Percentiles rank a stretch among this genome's conserved stretches.
phyloP scores from a whole-genome alignment of 225 moss, liverwort and hornwort species.

The Pleurozium schreberi region DNA sequence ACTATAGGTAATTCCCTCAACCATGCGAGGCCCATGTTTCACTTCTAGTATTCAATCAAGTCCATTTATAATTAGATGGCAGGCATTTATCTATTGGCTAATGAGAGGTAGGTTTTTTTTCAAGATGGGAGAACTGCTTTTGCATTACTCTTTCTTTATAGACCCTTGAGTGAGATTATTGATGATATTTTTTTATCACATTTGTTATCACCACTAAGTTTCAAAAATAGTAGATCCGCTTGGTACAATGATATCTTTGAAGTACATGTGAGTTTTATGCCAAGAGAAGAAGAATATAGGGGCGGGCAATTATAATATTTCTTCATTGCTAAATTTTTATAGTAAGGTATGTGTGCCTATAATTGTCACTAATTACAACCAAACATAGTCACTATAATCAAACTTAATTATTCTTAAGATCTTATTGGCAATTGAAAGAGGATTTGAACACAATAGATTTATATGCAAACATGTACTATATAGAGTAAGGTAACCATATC shows the following conservation, averaged over 20 bases:
- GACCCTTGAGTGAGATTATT: not conserved
- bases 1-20: no score
- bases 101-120: not conserved
- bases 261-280: not conserved
- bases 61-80: not conserved
- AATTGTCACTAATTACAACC: not conserved
- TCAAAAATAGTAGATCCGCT: not conserved
- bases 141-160: not conserved
- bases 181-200: not conserved
- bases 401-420: not conserved
- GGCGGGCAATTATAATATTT: not conserved
- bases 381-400: not conserved
- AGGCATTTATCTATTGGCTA: not conserved
- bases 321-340: not conserved
- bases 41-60: not conserved
- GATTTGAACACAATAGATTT: not conserved
- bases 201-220: not conserved
- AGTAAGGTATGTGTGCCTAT: not conserved
- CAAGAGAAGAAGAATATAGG: not conserved
- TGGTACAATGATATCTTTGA: not conserved
- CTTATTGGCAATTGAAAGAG: not conserved
- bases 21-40: not conserved
- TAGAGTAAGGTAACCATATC: no score
- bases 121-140: not conserved
- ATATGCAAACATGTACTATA: no score